phyloP scores from a whole-genome alignment of 1,284 basidiomycete species.

The Trichosporon sp. region DNA sequence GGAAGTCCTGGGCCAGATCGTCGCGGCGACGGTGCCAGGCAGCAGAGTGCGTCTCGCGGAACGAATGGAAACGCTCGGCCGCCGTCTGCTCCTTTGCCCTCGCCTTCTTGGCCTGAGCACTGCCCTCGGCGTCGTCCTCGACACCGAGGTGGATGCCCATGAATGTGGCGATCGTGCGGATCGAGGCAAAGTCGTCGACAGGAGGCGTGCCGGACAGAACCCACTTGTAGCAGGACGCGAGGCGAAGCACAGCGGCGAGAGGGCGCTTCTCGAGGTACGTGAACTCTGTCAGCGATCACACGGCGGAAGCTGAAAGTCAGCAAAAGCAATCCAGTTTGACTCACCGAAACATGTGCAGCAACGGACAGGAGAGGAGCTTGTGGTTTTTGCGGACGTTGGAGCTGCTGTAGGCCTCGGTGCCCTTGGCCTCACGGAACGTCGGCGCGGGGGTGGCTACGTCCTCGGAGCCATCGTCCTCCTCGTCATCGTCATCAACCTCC shows the following conservation, averaged over 20 bases:
- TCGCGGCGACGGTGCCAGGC: conserved; percentile 91
- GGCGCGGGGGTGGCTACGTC: conserved; percentile 34
- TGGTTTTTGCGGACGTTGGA: conserved; percentile 70
- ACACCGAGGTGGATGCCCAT: conserved; percentile 83
- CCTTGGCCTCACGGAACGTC: conserved; percentile 39
- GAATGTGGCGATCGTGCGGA: conserved; percentile 78
- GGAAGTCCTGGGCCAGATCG: conserved; percentile 77
- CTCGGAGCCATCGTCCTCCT: conserved; percentile 26
- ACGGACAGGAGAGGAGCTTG: conserved; percentile 75
- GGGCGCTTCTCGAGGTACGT: conserved; percentile 84
- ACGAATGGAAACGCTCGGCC: conserved; percentile 92
- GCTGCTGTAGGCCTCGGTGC: conserved; percentile 55
- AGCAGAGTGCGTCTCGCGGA: conserved; percentile 86
- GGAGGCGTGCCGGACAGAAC: conserved; percentile 96
- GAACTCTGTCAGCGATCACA: conserved; percentile 90
- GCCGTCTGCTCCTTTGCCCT: conserved; percentile 80
- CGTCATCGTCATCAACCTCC: conserved; percentile 48
- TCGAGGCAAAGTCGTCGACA: conserved; percentile 82
- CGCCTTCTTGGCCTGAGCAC: conserved; percentile 72
- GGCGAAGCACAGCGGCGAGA: conserved; percentile 73
- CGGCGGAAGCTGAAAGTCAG: conserved; percentile 65
- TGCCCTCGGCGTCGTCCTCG: conserved; percentile 83
- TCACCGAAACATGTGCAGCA: conserved; percentile 83
- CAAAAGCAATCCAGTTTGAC: conserved; percentile 3
- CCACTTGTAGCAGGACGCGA: conserved; percentile 82